phyloP scores from a whole-genome alignment of 495 filamentous ascomycete species.

The Penicillium antarcticum region DNA sequence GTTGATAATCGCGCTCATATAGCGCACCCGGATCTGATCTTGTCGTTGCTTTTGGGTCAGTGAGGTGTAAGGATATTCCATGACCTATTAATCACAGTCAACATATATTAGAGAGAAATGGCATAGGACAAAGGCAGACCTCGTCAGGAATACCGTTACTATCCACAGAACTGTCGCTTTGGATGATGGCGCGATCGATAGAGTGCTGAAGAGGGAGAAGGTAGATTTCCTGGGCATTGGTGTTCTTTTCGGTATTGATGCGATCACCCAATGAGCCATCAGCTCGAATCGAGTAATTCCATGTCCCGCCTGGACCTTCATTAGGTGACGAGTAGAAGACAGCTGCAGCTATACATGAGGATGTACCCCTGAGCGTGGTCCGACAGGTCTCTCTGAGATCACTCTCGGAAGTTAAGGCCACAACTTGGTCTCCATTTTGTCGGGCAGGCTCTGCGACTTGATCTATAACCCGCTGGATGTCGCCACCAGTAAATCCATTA shows the following conservation, averaged over 20 bases:
- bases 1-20: conserved; percentile 66
- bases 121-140: too few species aligned
- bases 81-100: conserved; percentile 23
- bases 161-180: conserved; percentile 29
- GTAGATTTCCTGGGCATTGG: conserved; percentile 71
- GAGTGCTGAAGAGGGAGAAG: conserved; percentile 74
- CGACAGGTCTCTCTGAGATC: conserved; percentile 60
- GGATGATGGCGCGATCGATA: conserved; percentile 69
- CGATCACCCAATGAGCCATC: conserved; percentile 61
- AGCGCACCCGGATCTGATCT: conserved; percentile 57
- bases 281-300: conserved; percentile 81
- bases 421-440: conserved; percentile 52
- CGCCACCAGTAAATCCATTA: conserved; percentile 63
- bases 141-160: too few species aligned
- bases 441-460: conserved; percentile 49
- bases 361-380: conserved; percentile 66
- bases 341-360: conserved; percentile 69
- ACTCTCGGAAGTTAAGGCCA: conserved; percentile 46
- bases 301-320: conserved; percentile 61
- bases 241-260: conserved; percentile 53
- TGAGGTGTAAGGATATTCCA: conserved; percentile 72
- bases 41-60: conserved; percentile 60
- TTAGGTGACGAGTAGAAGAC: conserved; percentile 69
- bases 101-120: too few species aligned
- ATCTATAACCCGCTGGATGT: conserved; percentile 69